phyloP scores from a whole-genome alignment of 2,329 filamentous ascomycete species.

The Mycosphaerella arachidis region DNA sequence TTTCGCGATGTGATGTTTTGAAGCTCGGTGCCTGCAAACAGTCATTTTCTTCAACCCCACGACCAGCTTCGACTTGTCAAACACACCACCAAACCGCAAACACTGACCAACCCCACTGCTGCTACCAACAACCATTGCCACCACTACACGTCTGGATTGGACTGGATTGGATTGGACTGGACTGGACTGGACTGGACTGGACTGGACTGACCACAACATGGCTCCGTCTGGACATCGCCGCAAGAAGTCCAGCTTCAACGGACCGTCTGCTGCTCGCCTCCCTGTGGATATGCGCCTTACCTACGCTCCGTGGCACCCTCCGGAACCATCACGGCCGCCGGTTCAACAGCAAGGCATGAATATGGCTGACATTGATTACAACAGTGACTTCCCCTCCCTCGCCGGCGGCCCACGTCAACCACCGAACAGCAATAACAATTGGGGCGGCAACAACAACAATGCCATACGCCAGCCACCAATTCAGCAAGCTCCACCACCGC shows the following conservation, averaged over 20 bases:
- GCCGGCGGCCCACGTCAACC: slow-evolving; percentile 54
- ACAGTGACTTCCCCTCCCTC: slow-evolving; percentile 59
- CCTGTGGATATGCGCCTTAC: neutral
- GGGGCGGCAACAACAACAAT: slow-evolving; percentile 49
- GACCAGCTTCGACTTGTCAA: neutral
- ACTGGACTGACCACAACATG: neutral
- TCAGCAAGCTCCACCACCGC: slow-evolving; percentile 38
- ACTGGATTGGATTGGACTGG: neutral
- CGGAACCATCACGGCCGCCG: neutral
- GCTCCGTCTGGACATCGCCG: neutral
- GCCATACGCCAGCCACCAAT: slow-evolving; percentile 44
- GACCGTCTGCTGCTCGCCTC: neutral
- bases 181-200: neutral
- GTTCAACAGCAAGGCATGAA: neutral
- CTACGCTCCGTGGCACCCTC: neutral
- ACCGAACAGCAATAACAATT: slow-evolving; percentile 52
- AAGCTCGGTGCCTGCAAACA: neutral
- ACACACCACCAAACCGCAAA: neutral
- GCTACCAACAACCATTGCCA: neutral
- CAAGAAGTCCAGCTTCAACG: neutral
- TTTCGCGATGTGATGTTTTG: neutral
- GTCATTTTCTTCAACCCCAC: neutral
- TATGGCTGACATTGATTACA: slow-evolving; percentile 22
- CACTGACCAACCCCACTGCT: neutral
- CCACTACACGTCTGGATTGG: neutral